phyloP scores from a whole-genome alignment of 495 filamentous ascomycete species.

The Cercophora samala region DNA sequence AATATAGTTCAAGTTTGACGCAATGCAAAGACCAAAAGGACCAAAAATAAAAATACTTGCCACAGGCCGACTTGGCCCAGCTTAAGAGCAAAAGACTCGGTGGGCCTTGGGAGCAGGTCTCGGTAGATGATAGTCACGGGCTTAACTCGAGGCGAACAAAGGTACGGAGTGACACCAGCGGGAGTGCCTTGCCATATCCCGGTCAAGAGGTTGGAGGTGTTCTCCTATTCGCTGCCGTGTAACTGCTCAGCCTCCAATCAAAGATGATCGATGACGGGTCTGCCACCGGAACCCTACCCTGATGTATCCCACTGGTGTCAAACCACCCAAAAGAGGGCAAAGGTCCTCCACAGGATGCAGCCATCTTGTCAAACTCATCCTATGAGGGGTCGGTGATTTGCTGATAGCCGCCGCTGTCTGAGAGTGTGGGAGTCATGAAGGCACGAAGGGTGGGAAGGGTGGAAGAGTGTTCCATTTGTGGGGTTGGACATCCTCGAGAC shows the following conservation, averaged over 20 bases:
- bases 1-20: neutral
- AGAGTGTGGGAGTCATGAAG: neutral
- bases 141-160: conserved; percentile 20
- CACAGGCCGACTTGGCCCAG: neutral
- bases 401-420: conserved; percentile 3
- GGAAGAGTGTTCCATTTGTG: neutral
- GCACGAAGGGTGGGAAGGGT: too few relatives aligned
- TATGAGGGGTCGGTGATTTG: neutral
- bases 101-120: conserved; percentile 6
- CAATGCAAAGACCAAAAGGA: conserved; percentile 3
- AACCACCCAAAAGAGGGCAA: neutral
- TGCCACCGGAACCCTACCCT: conserved; percentile 2
- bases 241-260: conserved; percentile 35
- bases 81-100: neutral
- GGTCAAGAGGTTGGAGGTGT: conserved; percentile 20
- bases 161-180: conserved; percentile 20
- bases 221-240: conserved; percentile 34
- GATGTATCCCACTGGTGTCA: neutral
- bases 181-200: conserved; percentile 45
- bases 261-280: conserved; percentile 22
- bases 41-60: conserved; percentile 4
- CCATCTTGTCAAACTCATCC: too few relatives aligned
- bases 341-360: neutral
- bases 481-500: neutral
- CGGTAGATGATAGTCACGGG: neutral